Base-by-base conservation (phyloP, 371 early-diverging fungal genomes). In the Mucor saturninus region DNA sequence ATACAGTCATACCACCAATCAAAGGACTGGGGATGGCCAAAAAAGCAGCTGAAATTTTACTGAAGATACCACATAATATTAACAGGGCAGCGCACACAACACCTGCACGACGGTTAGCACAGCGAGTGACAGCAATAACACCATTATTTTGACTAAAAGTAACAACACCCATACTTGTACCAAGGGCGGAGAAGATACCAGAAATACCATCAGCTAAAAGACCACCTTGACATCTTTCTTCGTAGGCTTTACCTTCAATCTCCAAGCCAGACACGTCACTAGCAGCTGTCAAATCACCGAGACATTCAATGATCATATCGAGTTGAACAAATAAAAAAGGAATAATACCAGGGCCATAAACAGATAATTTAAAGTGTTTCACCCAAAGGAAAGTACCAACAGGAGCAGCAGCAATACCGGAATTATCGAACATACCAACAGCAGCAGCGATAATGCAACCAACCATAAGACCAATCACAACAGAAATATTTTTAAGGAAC, bases 71-170 rank as follows among this genome's bases (percentile, higher is more conserved):
- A 69, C 81, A 83, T 21, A 82, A 63, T 32, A 86, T 77, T 42
- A 86, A 56, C 31, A 83, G 72, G 14, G 59, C 14, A 39, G 87
- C 88, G 56, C 84, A 83, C 54, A 81, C 75, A 48, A 81, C 71
- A 31, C 87, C 87, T 3, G 48, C 48, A 2, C 9, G 4, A 56
- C 48, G 1, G 83, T 83, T 83, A 38, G 87, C 86, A 37, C 86
- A 86, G 2, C 84, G 78, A 31, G 78, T 86, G 49, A 86, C 74
- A 5, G 87, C 84, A 62, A 85, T 86, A 37, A 85, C 75, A 39
- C 87, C 86, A 56, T 86, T 87, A 68, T 85, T 86, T 30, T 86
- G 81, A 48, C 83, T 81, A 54, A 76, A 85, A 7, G 83, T 83
- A 15, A 81, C 74, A 46, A 86, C 79, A 32, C 87, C 87, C 54